Percentiles rank a stretch among this genome's conserved stretches.
Conservation (phyloP, 352 stramenopile species). For the Elongisporangium undulatum region DNA sequence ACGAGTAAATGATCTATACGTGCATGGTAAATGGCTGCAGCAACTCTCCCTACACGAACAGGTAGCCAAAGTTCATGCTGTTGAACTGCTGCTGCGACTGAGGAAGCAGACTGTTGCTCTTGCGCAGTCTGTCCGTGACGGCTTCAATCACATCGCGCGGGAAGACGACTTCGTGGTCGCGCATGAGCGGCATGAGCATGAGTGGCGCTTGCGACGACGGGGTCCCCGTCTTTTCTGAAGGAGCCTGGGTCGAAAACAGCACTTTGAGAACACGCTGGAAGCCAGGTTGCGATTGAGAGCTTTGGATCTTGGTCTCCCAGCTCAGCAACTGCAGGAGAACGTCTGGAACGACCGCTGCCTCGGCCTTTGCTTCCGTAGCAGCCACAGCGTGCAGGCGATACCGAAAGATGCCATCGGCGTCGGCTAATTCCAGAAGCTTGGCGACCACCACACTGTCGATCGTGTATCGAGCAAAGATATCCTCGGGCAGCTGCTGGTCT, state of each 20-base stretch:
- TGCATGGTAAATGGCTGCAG: background rate
- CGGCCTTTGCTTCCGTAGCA: background rate
- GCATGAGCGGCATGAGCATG: slow-evolving; percentile 8
- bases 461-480: slow-evolving; percentile 66
- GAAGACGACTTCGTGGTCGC: slow-evolving; percentile 28
- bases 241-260: slow-evolving; percentile 23
- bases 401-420: slow-evolving; percentile 71
- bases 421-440: slow-evolving; percentile 60
- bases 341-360: slow-evolving; percentile 8
- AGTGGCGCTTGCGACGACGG: background rate
- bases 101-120: slow-evolving; percentile 43
- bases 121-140: slow-evolving; percentile 30
- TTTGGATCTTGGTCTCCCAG: slow-evolving; percentile 66
- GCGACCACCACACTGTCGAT: slow-evolving; percentile 67
- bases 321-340: slow-evolving; percentile 52
- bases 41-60: slow-evolving; percentile 33
- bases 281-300: slow-evolving; percentile 5
- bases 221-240: background rate
- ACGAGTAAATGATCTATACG: background rate
- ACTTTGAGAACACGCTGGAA: slow-evolving; percentile 72
- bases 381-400: slow-evolving; percentile 27
- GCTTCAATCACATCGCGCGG: slow-evolving; percentile 20
- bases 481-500: slow-evolving; percentile 3
- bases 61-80: slow-evolving; percentile 50
- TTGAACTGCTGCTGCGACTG: slow-evolving; percentile 50